Evolutionary conservation across 345 rosid genomes (phyloP).

Genomic region (Sisymbrium irio): DNA sequence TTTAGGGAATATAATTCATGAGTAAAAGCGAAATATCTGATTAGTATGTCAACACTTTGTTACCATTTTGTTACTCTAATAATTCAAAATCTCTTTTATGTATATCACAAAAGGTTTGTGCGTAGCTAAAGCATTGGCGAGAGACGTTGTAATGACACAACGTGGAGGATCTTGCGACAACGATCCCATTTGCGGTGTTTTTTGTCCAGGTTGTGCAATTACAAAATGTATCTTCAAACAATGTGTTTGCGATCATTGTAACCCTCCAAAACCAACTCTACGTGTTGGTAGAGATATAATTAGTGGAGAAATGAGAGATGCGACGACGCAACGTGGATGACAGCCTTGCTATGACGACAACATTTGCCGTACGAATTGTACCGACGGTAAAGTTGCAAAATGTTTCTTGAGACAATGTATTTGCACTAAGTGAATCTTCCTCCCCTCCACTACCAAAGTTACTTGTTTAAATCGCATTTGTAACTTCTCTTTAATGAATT

Average conservation of each 20-base stretch:
- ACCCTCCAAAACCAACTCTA: too few species aligned
- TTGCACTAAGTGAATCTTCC: neutral
- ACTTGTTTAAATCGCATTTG: neutral
- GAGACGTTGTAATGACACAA: neutral
- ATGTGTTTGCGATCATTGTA: too few species aligned
- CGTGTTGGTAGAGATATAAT: too few species aligned
- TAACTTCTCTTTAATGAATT: neutral
- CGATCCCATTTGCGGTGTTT: neutral
- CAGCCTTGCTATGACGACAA: neutral
- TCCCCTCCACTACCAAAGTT: neutral
- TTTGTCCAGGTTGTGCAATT: too few species aligned
- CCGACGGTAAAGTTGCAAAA: neutral
- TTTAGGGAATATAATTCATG: neutral
- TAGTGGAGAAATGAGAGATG: too few species aligned
- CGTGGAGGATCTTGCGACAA: conserved; percentile 15
- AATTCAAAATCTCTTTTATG: neutral
- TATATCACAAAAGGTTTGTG: neutral
- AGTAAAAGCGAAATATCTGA: neutral
- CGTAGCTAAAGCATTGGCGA: neutral
- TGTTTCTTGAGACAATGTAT: neutral
- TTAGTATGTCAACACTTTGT: too few species aligned
- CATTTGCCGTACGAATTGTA: neutral
- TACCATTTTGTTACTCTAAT: neutral
- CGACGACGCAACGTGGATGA: too few species aligned
- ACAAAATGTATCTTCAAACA: too few species aligned